Base-by-base conservation (phyloP, 1,284 basidiomycete species). In the Puccinia horiana region DNA sequence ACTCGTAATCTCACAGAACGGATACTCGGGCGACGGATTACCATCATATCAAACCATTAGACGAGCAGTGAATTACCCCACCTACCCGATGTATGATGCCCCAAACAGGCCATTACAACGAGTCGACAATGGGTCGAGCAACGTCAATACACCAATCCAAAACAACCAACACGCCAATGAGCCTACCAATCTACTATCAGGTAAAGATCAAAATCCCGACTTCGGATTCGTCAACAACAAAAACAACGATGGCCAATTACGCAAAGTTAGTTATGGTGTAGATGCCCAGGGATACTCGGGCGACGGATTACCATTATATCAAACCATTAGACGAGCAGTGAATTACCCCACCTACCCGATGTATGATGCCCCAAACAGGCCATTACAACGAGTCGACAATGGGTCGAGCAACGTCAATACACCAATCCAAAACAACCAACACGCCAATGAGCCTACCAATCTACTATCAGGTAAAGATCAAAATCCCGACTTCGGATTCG, bases 211-310 rank as follows among this genome's bases (percentile, higher is more conserved):
- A 11, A 54, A 6, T 0, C 70, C 70, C 54, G 70, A 75, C 73
- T 58, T 75, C 20, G 73, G 73, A 40, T 75, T 75, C 40, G 52
- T 75, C 23, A 75, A 75, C 42, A 52, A 58, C 37, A 75, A 58
- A 37, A 75, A 75, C 35, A 35, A 42, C 35, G 73, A 75, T 61
- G 73, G 73, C n/a, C 49, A 58, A 56, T 47, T 75, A 8, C 73
- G 73, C 42, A 75, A 75, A 58, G 35, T 75, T 5, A 75, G 32
- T 44, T 75, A 58, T 26, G 23, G 35, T 0, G 56, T 61, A 1
- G 73, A 75, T 61, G 40, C 18, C 29, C 12, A 61, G 52, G 73
- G 73, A n/a, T 58, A 75, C 29, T 5, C 35, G 11, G 18, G 26
- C n/a, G n/a, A n/a, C n/a, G 58, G 32, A 12, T 37, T 6, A n/a